A percentile compares a stretch with the other conserved stretches of the same genome.
These are phyloP conservation scores for Dipteronia dyeriana DNA, from an alignment of 345 rosid genomes.

Conservation along the genomic window DNA sequence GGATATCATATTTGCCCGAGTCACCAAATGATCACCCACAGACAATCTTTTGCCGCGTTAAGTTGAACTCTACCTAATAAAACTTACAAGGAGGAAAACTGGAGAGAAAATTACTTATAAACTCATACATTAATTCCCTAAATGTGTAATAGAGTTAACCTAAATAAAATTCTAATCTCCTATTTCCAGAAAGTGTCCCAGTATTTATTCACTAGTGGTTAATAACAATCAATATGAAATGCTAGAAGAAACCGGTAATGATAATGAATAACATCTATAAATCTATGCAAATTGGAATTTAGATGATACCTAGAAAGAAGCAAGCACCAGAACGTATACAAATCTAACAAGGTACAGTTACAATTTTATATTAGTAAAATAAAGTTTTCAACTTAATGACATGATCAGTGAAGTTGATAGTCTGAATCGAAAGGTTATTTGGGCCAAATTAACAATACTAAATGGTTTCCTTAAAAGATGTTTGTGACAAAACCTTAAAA, in stretches of 20 bases:
- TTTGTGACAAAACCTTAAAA: background rate
- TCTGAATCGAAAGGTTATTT: background rate
- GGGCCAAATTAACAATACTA: background rate
- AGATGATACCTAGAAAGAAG: background rate
- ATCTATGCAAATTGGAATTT: background rate
- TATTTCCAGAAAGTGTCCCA: too few species aligned
- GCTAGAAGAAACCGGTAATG: background rate
- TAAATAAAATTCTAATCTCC: background rate
- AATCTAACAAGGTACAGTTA: background rate
- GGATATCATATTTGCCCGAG: background rate
- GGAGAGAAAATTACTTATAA: background rate
- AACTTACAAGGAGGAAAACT: background rate
- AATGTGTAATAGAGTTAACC: background rate
- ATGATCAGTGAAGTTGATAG: background rate
- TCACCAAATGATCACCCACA: background rate
- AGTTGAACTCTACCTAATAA: background rate
- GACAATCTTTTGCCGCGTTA: background rate
- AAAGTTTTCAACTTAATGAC: background rate
- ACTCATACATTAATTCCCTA: background rate
- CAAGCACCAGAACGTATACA: too few species aligned
- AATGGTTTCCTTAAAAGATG: background rate
- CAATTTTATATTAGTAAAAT: background rate
- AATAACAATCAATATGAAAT: too few species aligned
- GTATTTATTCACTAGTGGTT: too few species aligned
- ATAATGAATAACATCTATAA: background rate